Conservation (phyloP, 495 filamentous ascomycete species). For the Penicillium malachiteum region DNA sequence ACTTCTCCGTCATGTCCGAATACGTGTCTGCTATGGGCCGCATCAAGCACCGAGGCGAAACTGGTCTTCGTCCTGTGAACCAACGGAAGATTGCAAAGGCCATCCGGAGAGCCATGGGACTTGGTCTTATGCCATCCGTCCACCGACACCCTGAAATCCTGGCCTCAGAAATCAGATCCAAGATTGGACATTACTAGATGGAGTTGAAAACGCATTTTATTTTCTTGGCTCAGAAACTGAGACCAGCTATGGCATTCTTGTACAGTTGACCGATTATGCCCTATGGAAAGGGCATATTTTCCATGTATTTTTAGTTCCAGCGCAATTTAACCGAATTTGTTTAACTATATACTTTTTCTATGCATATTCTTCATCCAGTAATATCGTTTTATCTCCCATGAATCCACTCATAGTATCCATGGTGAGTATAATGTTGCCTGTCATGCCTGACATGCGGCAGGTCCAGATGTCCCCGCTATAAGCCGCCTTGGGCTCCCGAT, state of each 20-base stretch:
- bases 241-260: slow-evolving; percentile 12
- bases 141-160: slow-evolving; percentile 91
- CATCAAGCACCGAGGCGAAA: slow-evolving; percentile 70
- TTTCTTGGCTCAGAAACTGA: background rate
- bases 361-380: too few species aligned
- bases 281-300: slow-evolving; percentile 8
- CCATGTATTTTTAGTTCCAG: slow-evolving; percentile 31
- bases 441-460: background rate
- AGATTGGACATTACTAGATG: slow-evolving; percentile 20
- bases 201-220: slow-evolving; percentile 8
- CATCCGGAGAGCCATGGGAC: slow-evolving; percentile 79
- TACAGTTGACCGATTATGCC: slow-evolving; percentile 15
- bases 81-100: slow-evolving; percentile 92
- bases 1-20: slow-evolving; percentile 90
- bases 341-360: background rate
- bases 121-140: slow-evolving; percentile 90
- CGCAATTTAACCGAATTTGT: slow-evolving; percentile 16
- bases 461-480: slow-evolving; percentile 12
- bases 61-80: slow-evolving; percentile 83
- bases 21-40: slow-evolving; percentile 81
- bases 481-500: slow-evolving; percentile 13
- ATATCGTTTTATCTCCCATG: background rate
- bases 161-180: slow-evolving; percentile 36
- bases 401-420: background rate
- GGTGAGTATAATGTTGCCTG: background rate